Percentiles rank a stretch among this genome's conserved stretches.
Conservation (phyloP, 2,329 filamentous ascomycete species). For the Pseudopithomyces chartarum region DNA sequence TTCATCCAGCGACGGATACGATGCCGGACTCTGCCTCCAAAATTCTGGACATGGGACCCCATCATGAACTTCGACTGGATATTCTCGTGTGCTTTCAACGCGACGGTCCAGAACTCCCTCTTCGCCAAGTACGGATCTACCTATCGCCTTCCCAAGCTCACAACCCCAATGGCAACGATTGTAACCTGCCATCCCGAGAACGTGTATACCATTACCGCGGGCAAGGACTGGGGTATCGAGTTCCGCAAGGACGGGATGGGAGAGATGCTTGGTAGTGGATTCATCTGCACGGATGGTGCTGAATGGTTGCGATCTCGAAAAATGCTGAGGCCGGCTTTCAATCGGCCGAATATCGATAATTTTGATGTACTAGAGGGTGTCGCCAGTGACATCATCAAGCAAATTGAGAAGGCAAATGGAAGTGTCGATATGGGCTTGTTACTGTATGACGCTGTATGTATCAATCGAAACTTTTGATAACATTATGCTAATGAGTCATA, state of each 20-base stretch:
- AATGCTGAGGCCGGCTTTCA: conserved; percentile 8
- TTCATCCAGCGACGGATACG: conserved; percentile 5
- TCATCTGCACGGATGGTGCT: conserved; percentile 4
- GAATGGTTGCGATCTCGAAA: conserved; percentile 4
- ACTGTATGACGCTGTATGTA: conserved; percentile 8
- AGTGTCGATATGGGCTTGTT: conserved; percentile 3
- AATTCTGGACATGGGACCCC: conserved; percentile 3
- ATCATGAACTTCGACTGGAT: conserved; percentile 7
- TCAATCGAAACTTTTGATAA: background rate
- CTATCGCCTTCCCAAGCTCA: background rate
- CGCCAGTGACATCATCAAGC: background rate
- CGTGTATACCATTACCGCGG: background rate
- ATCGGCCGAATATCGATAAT: conserved; percentile 7
- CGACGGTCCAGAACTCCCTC: background rate
- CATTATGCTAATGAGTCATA: background rate
- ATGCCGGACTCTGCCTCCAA: background rate
- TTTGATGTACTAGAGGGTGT: conserved; percentile 5
- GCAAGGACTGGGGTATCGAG: conserved; percentile 9
- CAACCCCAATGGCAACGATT: background rate
- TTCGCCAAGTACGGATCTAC: background rate
- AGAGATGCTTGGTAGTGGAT: conserved; percentile 1
- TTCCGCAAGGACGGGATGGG: conserved; percentile 3
- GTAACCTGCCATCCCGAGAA: conserved; percentile 1
- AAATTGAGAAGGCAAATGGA: background rate
- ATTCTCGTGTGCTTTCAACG: background rate